Evolutionary conservation across 176 grass and related monocot species (phyloP), one percentile per base, ranked within the genome.

Genomic region (Eremochloa ophiuroides): DNA sequence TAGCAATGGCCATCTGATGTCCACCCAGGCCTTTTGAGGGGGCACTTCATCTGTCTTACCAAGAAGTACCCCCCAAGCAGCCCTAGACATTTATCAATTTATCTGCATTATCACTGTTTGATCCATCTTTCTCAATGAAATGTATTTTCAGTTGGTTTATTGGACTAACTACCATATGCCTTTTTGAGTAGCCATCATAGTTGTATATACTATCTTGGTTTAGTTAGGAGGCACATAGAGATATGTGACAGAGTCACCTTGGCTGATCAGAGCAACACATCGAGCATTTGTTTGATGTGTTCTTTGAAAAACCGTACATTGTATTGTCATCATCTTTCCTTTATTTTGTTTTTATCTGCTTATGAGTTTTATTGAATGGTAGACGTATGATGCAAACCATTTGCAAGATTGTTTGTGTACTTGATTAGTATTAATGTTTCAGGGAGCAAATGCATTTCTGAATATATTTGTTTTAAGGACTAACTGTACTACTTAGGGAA

Each of bases 171-270:
- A 9, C 16, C 18, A 65, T 14, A 43, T 77, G 77, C 87, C 82
- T 85, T 78, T 85, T 70, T 89, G 87, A 85, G 82, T 85, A 76
- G 82, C 71, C 65, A 65, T 81, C 55, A 66, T 56, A 18, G 85
- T 77, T 33, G 1, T 65, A 2, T 39, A 31, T 91, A 77, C 81
- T 80, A 51, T 87, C 29, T 84, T 87, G 85, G 85, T 73, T 81
- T 91, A 91, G 89, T 91, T 87, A 87, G 71, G 81, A 84, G 85
- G 89, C 71, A 0, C 41, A 87, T 55, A 87, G 5, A 43, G 65
- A 82, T 12, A 11, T 22, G 11, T 25, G 26, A 58, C 17, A 59
- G 50, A 85, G 14, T 38, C 39, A 29, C n/a, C 13, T 69, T 63
- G 69, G 22, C 50, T 66, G 23, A 7, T 84, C 11, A 42, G 41